Evolutionary conservation across 1,284 basidiomycete genomes (phyloP).

Genomic region (Malassezia brasiliensis): DNA sequence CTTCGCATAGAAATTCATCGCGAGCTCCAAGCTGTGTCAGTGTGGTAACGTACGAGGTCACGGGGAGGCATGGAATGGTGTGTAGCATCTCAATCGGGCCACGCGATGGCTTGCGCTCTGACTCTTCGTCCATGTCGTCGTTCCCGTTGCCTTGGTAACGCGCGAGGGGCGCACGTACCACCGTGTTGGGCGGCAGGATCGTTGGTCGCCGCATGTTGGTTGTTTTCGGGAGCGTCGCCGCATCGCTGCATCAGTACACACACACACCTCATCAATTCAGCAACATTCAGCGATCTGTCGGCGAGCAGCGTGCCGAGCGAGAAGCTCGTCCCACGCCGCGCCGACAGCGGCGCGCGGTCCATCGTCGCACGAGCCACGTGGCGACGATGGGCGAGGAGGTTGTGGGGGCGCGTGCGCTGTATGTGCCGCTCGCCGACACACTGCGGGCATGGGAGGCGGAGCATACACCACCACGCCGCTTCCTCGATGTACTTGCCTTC

Average conservation of each 20-base stretch:
- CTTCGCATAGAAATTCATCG: constrained; percentile 8
- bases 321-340: not conserved
- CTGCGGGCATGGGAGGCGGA: constrained; percentile 1
- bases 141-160: too few species aligned
- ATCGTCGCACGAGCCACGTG: constrained; percentile 1
- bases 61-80: constrained; percentile 1
- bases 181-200: not conserved
- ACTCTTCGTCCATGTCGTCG: not conserved
- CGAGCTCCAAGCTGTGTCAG: not conserved
- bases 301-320: not conserved
- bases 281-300: not conserved
- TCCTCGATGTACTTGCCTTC: not conserved
- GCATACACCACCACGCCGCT: not conserved
- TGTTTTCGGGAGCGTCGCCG: not conserved
- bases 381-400: not conserved
- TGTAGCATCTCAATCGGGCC: not conserved
- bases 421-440: constrained; percentile 1
- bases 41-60: not conserved
- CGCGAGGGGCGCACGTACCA: not conserved
- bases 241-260: not conserved
- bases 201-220: constrained; percentile 6
- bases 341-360: constrained; percentile 1
- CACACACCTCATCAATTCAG: not conserved
- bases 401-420: constrained; percentile 8
- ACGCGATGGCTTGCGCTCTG: not conserved